A percentile compares a stretch with the other conserved stretches of the same genome.
Conservation (phyloP, 1,284 basidiomycete genomes). For the Cryptococcus depauperatus region DNA sequence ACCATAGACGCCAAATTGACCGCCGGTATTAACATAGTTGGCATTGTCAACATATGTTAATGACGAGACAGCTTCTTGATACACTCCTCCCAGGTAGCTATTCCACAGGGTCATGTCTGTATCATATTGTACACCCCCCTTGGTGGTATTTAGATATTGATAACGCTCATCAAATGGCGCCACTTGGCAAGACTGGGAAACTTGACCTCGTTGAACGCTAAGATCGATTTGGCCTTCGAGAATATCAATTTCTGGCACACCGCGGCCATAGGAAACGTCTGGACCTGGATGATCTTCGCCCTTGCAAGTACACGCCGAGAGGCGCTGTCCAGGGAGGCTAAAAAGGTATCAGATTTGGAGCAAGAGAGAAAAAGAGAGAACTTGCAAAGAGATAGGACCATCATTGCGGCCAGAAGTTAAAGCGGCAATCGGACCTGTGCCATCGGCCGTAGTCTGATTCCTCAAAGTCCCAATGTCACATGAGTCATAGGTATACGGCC, state of each 20-base stretch:
- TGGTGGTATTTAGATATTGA: conserved; percentile 51
- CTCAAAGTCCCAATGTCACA: conserved; percentile 40
- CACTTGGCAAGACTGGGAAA: conserved; percentile 28
- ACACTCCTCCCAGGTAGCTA: conserved; percentile 62
- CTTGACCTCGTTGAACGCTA: conserved; percentile 11
- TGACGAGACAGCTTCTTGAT: conserved; percentile 68
- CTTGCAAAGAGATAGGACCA: conserved; percentile 36
- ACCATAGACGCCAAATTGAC: conserved; percentile 50
- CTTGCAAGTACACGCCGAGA: conserved; percentile 49
- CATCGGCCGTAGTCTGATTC: conserved; percentile 44
- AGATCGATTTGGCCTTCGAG: conserved; percentile 52
- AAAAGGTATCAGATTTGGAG: too few relatives aligned
- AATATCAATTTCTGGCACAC: conserved; percentile 62
- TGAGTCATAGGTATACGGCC: conserved; percentile 48
- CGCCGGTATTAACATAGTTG: conserved; percentile 29
- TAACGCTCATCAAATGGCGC: conserved; percentile 55
- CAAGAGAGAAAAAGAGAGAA: too few relatives aligned
- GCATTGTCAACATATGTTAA: conserved; percentile 51
- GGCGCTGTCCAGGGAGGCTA: too few relatives aligned
- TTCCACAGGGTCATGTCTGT: conserved; percentile 56
- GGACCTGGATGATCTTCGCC: conserved; percentile 61
- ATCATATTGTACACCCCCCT: conserved; percentile 37
- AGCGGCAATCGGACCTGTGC: conserved; percentile 39
- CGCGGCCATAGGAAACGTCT: conserved; percentile 49
- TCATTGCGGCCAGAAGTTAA: conserved; percentile 35